These are phyloP conservation scores for Emmonsiellopsis sp. DNA, from an alignment of 2,329 filamentous ascomycete genomes.

Conservation along the genomic window DNA sequence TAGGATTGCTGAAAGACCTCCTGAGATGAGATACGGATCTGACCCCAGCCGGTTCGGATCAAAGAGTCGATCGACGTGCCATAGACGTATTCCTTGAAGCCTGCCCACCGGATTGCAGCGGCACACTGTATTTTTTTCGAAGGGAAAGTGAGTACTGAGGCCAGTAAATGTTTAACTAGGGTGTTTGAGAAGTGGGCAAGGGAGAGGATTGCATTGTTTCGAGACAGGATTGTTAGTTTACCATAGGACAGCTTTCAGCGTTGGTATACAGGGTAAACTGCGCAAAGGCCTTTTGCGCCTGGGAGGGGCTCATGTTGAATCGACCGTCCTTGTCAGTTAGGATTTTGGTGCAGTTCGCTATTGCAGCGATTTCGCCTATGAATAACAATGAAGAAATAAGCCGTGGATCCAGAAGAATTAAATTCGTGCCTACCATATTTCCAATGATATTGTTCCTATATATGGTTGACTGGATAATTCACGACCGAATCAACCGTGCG, in stretches of 20 bases:
- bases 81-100: conserved; percentile 47
- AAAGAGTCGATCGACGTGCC: conserved; percentile 42
- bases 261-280: conserved; percentile 47
- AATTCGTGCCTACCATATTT: too few species aligned
- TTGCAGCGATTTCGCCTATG: conserved; percentile 45
- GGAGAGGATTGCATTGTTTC: not conserved
- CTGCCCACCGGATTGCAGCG: conserved; percentile 46
- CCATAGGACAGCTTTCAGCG: conserved; percentile 48
- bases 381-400: not conserved
- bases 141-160: too few species aligned
- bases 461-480: too few species aligned
- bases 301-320: conserved; percentile 33
- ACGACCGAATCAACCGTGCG: too few species aligned
- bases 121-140: conserved; percentile 33
- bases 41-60: conserved; percentile 40
- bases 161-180: not conserved
- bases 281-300: conserved; percentile 38
- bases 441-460: too few species aligned
- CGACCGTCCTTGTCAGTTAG: conserved; percentile 38
- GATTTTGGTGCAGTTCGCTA: conserved; percentile 43
- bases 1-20: conserved; percentile 34
- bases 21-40: conserved; percentile 38
- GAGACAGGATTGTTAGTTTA: conserved; percentile 7
- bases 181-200: not conserved
- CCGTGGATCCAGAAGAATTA: not conserved